phyloP scores from a whole-genome alignment of 169 alveolate genomes.

The Plasmodium vivax region DNA sequence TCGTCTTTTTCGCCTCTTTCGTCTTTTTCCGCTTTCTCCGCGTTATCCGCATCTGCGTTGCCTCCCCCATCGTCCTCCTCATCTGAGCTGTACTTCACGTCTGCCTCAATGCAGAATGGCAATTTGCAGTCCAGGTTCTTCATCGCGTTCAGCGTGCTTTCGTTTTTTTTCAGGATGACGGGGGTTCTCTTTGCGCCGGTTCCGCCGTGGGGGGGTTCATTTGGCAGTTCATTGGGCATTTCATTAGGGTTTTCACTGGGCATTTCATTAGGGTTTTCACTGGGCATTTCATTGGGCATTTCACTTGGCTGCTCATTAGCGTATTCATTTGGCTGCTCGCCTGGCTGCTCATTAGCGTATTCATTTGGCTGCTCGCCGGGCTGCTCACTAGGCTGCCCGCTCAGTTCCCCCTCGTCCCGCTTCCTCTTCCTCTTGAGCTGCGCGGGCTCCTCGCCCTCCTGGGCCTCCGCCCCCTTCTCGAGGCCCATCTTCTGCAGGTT shows the following conservation, averaged over 20 bases:
- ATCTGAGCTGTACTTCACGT: constrained; percentile 57
- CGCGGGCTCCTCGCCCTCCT: neutral
- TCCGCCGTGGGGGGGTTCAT: neutral
- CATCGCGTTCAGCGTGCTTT: constrained; percentile 38
- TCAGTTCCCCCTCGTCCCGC: constrained; percentile 17
- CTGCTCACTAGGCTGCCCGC: neutral
- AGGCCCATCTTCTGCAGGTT: neutral
- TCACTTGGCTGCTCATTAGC: neutral
- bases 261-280: neutral
- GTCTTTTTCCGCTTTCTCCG: neutral
- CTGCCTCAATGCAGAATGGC: constrained; percentile 54
- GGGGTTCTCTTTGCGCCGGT: constrained; percentile 19
- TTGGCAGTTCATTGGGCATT: neutral
- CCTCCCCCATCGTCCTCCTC: constrained; percentile 6
- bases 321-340: neutral
- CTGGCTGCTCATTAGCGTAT: neutral
- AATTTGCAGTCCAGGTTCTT: constrained; percentile 19
- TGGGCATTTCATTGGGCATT: neutral
- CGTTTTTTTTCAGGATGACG: constrained; percentile 60
- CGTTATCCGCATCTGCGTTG: neutral
- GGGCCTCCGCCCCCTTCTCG: neutral
- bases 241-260: neutral
- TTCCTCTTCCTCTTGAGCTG: neutral
- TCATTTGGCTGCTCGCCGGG: neutral
- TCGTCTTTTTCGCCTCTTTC: neutral